phyloP scores from a whole-genome alignment of 805 yeast species.

The Kluyveromyces wickerhamii region DNA sequence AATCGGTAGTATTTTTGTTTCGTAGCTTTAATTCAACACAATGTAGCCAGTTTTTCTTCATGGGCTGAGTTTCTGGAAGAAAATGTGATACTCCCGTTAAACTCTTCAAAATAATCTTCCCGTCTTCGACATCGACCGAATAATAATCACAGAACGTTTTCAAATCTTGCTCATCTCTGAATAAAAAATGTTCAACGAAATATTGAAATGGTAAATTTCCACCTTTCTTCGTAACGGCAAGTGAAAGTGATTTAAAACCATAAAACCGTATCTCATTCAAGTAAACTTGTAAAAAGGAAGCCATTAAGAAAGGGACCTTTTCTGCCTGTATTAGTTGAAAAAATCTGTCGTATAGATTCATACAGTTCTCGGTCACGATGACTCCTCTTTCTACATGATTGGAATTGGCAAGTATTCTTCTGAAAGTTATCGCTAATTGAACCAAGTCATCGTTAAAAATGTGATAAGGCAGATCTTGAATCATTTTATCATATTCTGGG shows the following conservation, averaged over 20 bases:
- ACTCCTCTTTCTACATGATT: constrained; percentile 48
- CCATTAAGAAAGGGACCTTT: constrained; percentile 54
- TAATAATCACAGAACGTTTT: constrained; percentile 54
- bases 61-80: constrained; percentile 33
- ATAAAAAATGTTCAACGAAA: constrained; percentile 50
- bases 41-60: constrained; percentile 40
- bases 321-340: constrained; percentile 48
- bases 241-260: constrained; percentile 59
- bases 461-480: constrained; percentile 56
- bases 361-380: constrained; percentile 45
- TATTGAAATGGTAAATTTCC: constrained; percentile 50
- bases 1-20: constrained; percentile 23
- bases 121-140: constrained; percentile 40
- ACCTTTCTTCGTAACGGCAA: constrained; percentile 61
- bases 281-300: constrained; percentile 72
- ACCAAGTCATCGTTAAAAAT: constrained; percentile 49
- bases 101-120: constrained; percentile 39
- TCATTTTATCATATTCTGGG: constrained; percentile 70
- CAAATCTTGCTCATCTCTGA: constrained; percentile 51
- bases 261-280: constrained; percentile 71
- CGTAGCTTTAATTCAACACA: constrained; percentile 35
- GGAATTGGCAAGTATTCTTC: constrained; percentile 60
- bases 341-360: constrained; percentile 55
- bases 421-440: constrained; percentile 62
- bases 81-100: constrained; percentile 32